Conservation (phyloP, 2,329 filamentous ascomycete species). For the Lachnellula hyalina region DNA sequence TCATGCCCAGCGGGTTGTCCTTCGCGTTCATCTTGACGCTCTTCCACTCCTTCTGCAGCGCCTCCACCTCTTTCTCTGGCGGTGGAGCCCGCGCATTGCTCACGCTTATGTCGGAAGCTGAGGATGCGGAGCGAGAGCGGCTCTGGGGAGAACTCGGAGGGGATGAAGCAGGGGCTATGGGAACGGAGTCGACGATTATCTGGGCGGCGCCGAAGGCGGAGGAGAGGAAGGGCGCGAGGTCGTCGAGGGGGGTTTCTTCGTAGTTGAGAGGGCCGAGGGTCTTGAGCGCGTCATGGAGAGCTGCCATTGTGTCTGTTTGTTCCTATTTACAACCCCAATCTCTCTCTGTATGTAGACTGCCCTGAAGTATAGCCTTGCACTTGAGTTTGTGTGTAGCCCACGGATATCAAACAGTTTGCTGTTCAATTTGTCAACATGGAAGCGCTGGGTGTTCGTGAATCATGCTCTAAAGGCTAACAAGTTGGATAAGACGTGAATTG, state of each 20-base stretch:
- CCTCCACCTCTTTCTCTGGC: constrained; percentile 44
- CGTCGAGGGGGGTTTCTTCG: constrained; percentile 40
- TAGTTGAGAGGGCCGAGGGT: constrained; percentile 52
- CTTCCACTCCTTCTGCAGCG: constrained; percentile 77
- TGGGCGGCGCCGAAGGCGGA: constrained; percentile 63
- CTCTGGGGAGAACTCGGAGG: constrained; percentile 40
- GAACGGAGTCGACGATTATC: constrained; percentile 71
- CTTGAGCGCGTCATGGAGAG: constrained; percentile 54
- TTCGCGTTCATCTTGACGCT: constrained; percentile 66
- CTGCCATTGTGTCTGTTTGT: constrained; percentile 40
- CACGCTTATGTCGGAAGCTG: constrained; percentile 46
- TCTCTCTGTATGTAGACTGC: not conserved
- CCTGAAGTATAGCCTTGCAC: too few species aligned
- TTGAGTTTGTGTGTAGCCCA: too few species aligned
- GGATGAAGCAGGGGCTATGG: constrained; percentile 46
- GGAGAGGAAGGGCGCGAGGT: constrained; percentile 49
- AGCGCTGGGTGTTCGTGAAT: not conserved
- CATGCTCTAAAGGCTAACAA: not conserved
- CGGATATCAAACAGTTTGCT: too few species aligned
- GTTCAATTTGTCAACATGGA: not conserved
- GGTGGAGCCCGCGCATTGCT: constrained; percentile 42
- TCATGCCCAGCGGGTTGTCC: constrained; percentile 71
- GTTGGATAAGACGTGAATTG: not conserved
- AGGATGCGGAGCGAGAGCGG: constrained; percentile 49
- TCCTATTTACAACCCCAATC: not conserved